A percentile compares a stretch with the other conserved stretches of the same genome.
These are phyloP conservation scores for Beauveria varroae DNA, from an alignment of 2,329 filamentous ascomycete genomes.

Conservation along the genomic window DNA sequence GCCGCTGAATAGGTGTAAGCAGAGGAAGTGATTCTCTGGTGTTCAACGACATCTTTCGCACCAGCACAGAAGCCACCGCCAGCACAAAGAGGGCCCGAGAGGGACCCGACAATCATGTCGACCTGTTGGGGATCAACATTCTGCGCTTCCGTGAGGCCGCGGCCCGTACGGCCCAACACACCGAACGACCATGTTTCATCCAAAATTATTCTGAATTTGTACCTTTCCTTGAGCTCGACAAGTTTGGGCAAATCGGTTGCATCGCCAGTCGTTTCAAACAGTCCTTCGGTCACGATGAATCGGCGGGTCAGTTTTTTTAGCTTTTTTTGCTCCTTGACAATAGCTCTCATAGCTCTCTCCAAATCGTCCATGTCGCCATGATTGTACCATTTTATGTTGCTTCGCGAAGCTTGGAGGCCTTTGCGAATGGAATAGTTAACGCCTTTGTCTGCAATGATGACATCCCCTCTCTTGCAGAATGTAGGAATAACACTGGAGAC, in stretches of 20 bases:
- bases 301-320: slow-evolving; percentile 83
- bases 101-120: slow-evolving; percentile 94
- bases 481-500: slow-evolving; percentile 95
- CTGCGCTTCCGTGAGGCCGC: slow-evolving; percentile 90
- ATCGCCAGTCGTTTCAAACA: slow-evolving; percentile 89
- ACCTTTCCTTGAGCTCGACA: slow-evolving; percentile 87
- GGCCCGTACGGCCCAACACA: slow-evolving; percentile 82
- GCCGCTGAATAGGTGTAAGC: slow-evolving; percentile 96
- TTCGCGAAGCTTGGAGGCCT: slow-evolving; percentile 86
- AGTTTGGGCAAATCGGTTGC: slow-evolving; percentile 78
- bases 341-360: slow-evolving; percentile 74
- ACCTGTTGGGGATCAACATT: slow-evolving; percentile 90
- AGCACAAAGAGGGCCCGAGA: slow-evolving; percentile 82
- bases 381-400: slow-evolving; percentile 87
- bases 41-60: slow-evolving; percentile 83
- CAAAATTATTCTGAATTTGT: slow-evolving; percentile 96
- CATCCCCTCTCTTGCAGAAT: slow-evolving; percentile 93
- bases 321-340: slow-evolving; percentile 77
- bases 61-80: slow-evolving; percentile 96
- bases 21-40: slow-evolving; percentile 87
- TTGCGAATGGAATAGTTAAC: slow-evolving; percentile 93
- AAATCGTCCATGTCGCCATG: slow-evolving; percentile 95
- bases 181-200: slow-evolving; percentile 98
- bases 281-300: slow-evolving; percentile 91
- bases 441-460: slow-evolving; percentile 90